phyloP scores from a whole-genome alignment of 768 basidiomycete genomes.

The Strobilomyces dryophilus region DNA sequence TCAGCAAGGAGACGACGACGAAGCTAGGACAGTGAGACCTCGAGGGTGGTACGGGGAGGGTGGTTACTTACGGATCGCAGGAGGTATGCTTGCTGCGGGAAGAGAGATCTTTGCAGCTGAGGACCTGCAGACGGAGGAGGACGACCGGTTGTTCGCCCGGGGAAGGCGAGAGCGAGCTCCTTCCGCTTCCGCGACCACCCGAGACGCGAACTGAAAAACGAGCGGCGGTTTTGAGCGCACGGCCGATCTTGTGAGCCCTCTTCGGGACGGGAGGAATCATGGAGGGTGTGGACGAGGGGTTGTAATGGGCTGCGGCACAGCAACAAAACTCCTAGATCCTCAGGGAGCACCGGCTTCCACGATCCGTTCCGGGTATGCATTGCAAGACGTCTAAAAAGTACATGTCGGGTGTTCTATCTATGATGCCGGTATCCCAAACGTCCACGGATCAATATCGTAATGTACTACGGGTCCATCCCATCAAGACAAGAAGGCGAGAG shows the following conservation, averaged over 20 bases:
- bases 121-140: slow-evolving; percentile 61
- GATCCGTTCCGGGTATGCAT: too few relatives aligned
- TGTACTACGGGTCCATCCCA: not conserved
- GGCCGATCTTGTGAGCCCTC: slow-evolving; percentile 48
- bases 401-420: not conserved
- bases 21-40: slow-evolving; percentile 41
- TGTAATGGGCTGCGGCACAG: slow-evolving; percentile 11
- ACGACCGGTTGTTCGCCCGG: slow-evolving; percentile 67
- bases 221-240: slow-evolving; percentile 59
- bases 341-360: too few relatives aligned
- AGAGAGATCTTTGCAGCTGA: slow-evolving; percentile 57
- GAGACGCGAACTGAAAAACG: slow-evolving; percentile 48
- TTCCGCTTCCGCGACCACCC: slow-evolving; percentile 35
- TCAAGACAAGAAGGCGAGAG: slow-evolving; percentile 34
- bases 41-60: not conserved
- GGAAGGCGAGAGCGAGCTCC: slow-evolving; percentile 38
- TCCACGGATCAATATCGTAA: not conserved
- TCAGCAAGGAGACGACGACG: slow-evolving; percentile 62
- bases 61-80: slow-evolving; percentile 74
- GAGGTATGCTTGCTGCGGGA: slow-evolving; percentile 64
- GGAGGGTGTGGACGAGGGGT: slow-evolving; percentile 1
- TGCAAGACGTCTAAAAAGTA: not conserved
- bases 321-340: slow-evolving; percentile 11
- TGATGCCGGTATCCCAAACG: not conserved
- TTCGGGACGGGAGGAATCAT: slow-evolving; percentile 36